phyloP scores from a whole-genome alignment of 805 yeast species.

The Starmerella vaccinii region DNA sequence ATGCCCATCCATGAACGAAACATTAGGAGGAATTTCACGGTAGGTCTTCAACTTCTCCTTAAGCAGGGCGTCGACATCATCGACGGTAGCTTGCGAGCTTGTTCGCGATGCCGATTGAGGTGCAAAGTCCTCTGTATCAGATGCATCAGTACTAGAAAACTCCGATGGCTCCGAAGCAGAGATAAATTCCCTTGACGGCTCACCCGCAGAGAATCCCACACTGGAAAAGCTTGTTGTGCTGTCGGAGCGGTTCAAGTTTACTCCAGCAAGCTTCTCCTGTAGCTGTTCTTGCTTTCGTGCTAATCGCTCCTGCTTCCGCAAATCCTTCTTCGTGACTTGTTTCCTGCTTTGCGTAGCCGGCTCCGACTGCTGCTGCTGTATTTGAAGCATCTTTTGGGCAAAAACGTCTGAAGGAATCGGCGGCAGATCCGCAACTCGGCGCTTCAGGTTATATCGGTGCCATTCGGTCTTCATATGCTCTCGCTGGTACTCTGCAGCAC shows the following conservation, averaged over 20 bases:
- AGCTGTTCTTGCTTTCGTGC: slow-evolving; percentile 14
- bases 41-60: slow-evolving; percentile 24
- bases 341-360: slow-evolving; percentile 16
- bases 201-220: slow-evolving; percentile 20
- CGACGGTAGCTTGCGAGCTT: slow-evolving; percentile 3
- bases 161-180: slow-evolving; percentile 12
- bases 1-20: slow-evolving; percentile 37
- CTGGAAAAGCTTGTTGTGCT: slow-evolving; percentile 8
- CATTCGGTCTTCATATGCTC: slow-evolving; percentile 95
- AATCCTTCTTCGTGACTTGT: slow-evolving; percentile 33
- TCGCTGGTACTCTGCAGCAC: slow-evolving; percentile 74
- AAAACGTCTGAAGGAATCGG: slow-evolving; percentile 60
- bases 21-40: slow-evolving; percentile 30
- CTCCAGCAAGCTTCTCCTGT: slow-evolving; percentile 3
- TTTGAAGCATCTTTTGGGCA: slow-evolving; percentile 51
- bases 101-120: slow-evolving; percentile 1
- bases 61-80: slow-evolving; percentile 25
- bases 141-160: slow-evolving; percentile 3
- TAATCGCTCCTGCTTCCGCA: slow-evolving; percentile 29
- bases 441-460: slow-evolving; percentile 92
- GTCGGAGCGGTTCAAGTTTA: slow-evolving; percentile 3
- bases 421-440: slow-evolving; percentile 78
- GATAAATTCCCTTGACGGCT: slow-evolving; percentile 13
- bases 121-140: slow-evolving; percentile 18
- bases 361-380: slow-evolving; percentile 27